Base-by-base conservation (phyloP, 345 rosid species). In the Aquilaria malaccensis region DNA sequence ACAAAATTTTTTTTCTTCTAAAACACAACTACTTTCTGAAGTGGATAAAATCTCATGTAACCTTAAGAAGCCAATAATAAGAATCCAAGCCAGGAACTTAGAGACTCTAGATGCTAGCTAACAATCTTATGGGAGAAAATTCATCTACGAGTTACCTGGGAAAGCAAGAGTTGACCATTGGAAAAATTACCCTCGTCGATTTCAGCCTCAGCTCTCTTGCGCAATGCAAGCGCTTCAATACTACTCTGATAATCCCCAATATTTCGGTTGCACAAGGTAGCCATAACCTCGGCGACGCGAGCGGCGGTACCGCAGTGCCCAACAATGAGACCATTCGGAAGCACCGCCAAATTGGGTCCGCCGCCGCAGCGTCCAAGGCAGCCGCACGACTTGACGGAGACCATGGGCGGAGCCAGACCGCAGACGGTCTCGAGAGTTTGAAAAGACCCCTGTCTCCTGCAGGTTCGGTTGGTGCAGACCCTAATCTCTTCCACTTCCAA, bases 341-440 rank as follows among this genome's bases (percentile, higher is more conserved):
- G 81, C 57, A 84, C 65, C 54, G 67, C 89, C 64, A 87, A 74
- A 76, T 92, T 92, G 14, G 98, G 96, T 29, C 98, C 98, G 7
- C 93, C 68, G 50, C 96, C 95, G 71, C 96, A 92, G 3, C 88
- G 82, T 67, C 96, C 96, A 55, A 89, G 73, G 77, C 96, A 92
- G 29, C 78, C 93, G 74, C 86, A 72, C 52, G 86, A 54, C 60
- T 67, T 82, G 66, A 92, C 89, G 49, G 72, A 49, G 73, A 92
- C 74, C 1, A 61, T 30, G 7, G 96, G 83, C 31, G 91, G 96
- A 2, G 95, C 82, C 45, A 89, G 80, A 66, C 74, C 79, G 13
- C 80, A 70, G 22, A 92, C 72, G 11, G 82, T 70, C 50, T 86
- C 81, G 2, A 92, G 79, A 31, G 80, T 87, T 61, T 85, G 81